Base-by-base conservation (phyloP, 2,329 filamentous ascomycete species). In the Claviceps sp. region DNA sequence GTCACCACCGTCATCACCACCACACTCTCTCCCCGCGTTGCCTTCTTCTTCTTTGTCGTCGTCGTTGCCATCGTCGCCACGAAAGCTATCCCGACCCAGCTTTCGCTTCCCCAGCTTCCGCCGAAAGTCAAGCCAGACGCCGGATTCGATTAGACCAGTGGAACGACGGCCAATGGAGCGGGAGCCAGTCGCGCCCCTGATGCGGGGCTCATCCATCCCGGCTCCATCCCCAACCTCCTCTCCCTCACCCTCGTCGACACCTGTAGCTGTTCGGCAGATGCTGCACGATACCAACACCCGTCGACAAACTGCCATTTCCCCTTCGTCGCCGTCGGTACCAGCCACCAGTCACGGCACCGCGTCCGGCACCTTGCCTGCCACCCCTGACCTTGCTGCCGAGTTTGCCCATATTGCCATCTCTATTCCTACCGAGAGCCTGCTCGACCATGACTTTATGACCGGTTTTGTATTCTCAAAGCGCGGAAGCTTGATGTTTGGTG, bases 401-500 rank as follows among this genome's bases (percentile, higher is more conserved):
- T 77, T 74, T 59, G 69, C 70, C 54, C 76, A 77, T 53, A 71
- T 83, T 61, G 74, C 71, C 60, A 75, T 79, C 47, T 62, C 67
- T 53, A 80, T 83, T 59, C 78, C 79, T 44, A 75, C 73, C 51
- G 75, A 77, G 52, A 71, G 65, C 59, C 68, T 82, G 51, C 67
- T 81, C 56, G 78, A 79, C 55, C 76, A 80, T 67, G 76, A 75
- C 59, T 76, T 78, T 61, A 64, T 83, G 60, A 71, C 68, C 56
- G 69, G 71, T 52, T 65, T 83, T 57, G 73, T 73, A 57, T 83
- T 83, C 61, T 82, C 79, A 52, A 80, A 80, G 55, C 72, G 80
- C 58, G 80, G 80, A 57, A 83, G 79, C 65, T 69, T 83, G 59
- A 78, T 83, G 72, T 72, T 82, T 61, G 72, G 75, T 55, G 73